Conservation (phyloP, 2,329 filamentous ascomycete genomes). For the Alternaria incomplexa region DNA sequence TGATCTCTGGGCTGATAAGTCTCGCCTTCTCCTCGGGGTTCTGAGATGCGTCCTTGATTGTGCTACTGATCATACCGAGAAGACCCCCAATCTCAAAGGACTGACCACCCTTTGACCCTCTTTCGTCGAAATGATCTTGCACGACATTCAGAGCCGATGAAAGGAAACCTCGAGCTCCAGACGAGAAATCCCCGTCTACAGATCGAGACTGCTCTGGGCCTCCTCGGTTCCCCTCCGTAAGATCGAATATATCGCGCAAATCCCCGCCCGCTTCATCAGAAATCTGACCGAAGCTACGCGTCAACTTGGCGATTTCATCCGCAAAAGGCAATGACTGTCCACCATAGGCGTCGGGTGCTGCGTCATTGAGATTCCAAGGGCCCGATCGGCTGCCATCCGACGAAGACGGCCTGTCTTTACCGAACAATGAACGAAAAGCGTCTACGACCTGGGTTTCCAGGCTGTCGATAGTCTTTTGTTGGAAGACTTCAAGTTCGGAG, state of each 20-base stretch:
- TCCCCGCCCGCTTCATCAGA: conserved; percentile 36
- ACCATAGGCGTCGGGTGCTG: conserved; percentile 37
- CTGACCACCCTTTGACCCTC: conserved; percentile 17
- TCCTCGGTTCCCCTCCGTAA: conserved; percentile 27
- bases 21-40: conserved; percentile 39
- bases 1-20: conserved; percentile 41
- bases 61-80: conserved; percentile 34
- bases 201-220: conserved; percentile 20
- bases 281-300: conserved; percentile 35
- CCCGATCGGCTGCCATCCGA: conserved; percentile 22
- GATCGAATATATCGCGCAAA: conserved; percentile 36
- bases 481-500: conserved; percentile 36
- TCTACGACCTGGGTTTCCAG: conserved; percentile 38
- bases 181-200: conserved; percentile 18
- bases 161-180: conserved; percentile 31
- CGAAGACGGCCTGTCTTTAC: conserved; percentile 23
- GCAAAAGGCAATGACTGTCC: conserved; percentile 38
- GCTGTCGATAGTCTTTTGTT: conserved; percentile 41
- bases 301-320: conserved; percentile 37
- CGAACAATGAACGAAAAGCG: conserved; percentile 38
- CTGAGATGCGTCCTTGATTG: conserved; percentile 35
- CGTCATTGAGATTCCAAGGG: conserved; percentile 32
- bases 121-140: conserved; percentile 32
- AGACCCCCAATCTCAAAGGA: conserved; percentile 33
- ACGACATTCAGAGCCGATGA: conserved; percentile 34